Evolutionary conservation across 306 rosid species (phyloP).

Genomic region (Vigna radiata): DNA sequence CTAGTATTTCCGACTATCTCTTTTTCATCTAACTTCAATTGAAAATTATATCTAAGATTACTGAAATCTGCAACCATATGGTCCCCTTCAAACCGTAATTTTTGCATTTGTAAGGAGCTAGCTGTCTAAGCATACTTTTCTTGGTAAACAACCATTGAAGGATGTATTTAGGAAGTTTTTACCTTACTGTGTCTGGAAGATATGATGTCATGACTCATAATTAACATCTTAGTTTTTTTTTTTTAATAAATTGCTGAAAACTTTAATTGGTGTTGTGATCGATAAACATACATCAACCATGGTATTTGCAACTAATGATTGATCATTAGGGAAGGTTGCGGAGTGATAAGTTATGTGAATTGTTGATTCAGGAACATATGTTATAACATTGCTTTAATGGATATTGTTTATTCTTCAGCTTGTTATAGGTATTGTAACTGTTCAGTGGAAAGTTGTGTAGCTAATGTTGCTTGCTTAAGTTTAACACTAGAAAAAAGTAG

Average conservation of each 20-base stretch:
- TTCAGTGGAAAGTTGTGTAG: slow-evolving; percentile 23
- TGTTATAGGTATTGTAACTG: slow-evolving; percentile 25
- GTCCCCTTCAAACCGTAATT: neutral
- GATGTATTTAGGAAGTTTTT: slow-evolving; percentile 1
- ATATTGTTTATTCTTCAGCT: slow-evolving; percentile 17
- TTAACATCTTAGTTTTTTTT: neutral
- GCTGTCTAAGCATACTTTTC: slow-evolving; percentile 1
- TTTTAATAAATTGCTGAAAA: neutral
- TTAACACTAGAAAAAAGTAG: neutral
- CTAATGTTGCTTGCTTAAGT: slow-evolving; percentile 28
- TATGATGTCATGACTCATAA: neutral
- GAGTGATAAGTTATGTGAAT: slow-evolving; percentile 13
- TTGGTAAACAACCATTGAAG: neutral
- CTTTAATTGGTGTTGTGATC: neutral
- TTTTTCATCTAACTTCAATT: slow-evolving; percentile 24
- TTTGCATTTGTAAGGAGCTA: neutral
- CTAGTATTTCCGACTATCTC: slow-evolving; percentile 28
- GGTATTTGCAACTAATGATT: slow-evolving; percentile 9
- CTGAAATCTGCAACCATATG: slow-evolving; percentile 25
- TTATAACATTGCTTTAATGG: slow-evolving; percentile 24
- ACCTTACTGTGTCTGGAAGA: slow-evolving; percentile 2
- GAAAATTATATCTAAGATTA: neutral
- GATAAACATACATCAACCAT: slow-evolving; percentile 9
- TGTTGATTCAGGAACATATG: neutral
- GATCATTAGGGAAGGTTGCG: neutral